Percentiles rank a stretch among this genome's conserved stretches.
phyloP scores from a whole-genome alignment of 257 asterid species.

The Forsythia suspensa region DNA sequence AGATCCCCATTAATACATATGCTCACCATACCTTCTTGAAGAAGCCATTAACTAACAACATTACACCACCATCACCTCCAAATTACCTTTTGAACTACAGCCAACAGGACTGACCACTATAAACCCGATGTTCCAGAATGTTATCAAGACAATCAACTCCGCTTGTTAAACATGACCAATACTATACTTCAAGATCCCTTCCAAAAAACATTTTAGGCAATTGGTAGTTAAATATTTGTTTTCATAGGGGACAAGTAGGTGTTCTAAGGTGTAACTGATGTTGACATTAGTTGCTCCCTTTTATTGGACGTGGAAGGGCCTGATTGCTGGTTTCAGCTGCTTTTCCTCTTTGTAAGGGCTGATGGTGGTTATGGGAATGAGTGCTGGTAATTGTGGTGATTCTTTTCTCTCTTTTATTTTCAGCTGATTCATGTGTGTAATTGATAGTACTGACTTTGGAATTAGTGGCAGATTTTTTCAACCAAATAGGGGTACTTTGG shows the following conservation, averaged over 20 bases:
- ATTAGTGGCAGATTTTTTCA: neutral
- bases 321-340: neutral
- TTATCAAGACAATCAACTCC: neutral
- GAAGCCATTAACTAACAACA: neutral
- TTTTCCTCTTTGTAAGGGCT: neutral
- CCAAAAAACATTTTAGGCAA: neutral
- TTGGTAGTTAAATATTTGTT: neutral
- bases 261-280: neutral
- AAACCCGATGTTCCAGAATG: neutral
- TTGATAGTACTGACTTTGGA: neutral
- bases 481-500: neutral
- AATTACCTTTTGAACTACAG: neutral
- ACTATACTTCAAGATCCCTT: neutral
- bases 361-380: neutral
- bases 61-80: neutral
- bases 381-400: neutral
- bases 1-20: too few species aligned
- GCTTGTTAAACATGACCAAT: neutral
- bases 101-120: neutral
- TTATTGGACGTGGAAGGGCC: neutral
- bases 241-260: neutral
- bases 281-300: neutral
- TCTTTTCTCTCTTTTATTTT: neutral
- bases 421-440: neutral
- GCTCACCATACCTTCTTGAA: too few species aligned